These are phyloP conservation scores for Syzygium malaccense DNA, from an alignment of 441 rosid genomes.

Conservation along the genomic window DNA sequence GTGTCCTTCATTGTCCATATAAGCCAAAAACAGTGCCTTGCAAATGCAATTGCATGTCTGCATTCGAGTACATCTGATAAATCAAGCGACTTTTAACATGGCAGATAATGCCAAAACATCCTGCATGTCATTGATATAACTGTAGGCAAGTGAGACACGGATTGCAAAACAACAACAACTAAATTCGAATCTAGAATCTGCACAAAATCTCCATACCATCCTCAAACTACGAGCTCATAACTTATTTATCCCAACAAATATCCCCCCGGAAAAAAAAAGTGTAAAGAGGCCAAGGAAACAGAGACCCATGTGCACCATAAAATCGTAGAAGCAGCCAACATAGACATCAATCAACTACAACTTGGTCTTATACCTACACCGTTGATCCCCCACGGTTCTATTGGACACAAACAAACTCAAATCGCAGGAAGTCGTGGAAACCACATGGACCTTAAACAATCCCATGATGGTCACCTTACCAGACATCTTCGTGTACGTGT, in stretches of 20 bases:
- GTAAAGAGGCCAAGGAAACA: neutral
- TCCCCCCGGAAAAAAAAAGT: neutral
- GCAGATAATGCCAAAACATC: neutral
- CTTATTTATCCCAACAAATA: neutral
- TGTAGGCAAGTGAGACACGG: neutral
- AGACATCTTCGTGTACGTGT: slow-evolving; percentile 25
- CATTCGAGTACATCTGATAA: neutral
- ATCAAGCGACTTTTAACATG: neutral
- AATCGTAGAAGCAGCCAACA: neutral
- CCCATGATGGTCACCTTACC: slow-evolving; percentile 58
- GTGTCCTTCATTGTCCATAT: neutral
- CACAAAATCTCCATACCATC: neutral
- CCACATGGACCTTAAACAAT: slow-evolving; percentile 33
- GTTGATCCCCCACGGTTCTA: slow-evolving; percentile 36
- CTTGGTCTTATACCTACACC: slow-evolving; percentile 47
- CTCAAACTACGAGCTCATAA: neutral
- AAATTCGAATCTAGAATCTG: neutral
- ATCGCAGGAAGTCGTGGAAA: slow-evolving; percentile 48
- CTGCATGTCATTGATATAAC: neutral
- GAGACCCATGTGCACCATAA: neutral
- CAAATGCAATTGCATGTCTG: neutral
- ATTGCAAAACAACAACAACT: neutral
- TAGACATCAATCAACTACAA: slow-evolving; percentile 15
- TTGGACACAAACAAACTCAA: slow-evolving; percentile 30
- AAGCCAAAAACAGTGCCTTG: neutral